phyloP scores from a whole-genome alignment of 306 rosid species.

The Oemleria cerasiformis region DNA sequence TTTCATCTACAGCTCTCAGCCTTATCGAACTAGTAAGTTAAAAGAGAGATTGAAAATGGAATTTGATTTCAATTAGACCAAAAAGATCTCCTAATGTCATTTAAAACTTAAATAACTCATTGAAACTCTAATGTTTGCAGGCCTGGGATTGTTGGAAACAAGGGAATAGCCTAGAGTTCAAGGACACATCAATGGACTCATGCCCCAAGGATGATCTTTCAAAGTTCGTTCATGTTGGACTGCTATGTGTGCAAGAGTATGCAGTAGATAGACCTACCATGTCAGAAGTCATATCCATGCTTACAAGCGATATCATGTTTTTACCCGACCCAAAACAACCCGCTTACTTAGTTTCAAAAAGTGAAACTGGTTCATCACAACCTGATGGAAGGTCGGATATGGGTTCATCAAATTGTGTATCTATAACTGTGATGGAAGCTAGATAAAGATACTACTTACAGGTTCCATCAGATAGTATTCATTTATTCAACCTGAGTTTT shows the following conservation, averaged over 20 bases:
- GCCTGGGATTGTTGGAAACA: constrained; percentile 27
- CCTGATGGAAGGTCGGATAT: constrained; percentile 8
- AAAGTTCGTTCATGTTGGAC: constrained; percentile 24
- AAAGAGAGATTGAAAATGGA: background rate
- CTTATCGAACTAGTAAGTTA: constrained; percentile 24
- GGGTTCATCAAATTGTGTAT: constrained; percentile 15
- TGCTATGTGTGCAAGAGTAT: constrained; percentile 30
- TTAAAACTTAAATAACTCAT: background rate
- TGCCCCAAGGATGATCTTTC: constrained; percentile 19
- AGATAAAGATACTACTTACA: constrained; percentile 13
- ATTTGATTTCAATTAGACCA: background rate
- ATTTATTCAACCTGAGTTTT: background rate
- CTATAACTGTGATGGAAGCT: constrained; percentile 27
- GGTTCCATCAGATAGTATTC: background rate
- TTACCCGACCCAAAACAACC: constrained; percentile 33
- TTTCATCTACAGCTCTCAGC: constrained; percentile 11
- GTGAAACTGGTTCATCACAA: constrained; percentile 23
- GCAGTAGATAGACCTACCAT: constrained; percentile 27
- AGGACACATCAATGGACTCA: constrained; percentile 19
- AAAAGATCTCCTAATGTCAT: background rate
- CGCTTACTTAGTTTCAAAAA: background rate
- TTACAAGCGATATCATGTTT: constrained; percentile 14
- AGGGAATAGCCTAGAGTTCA: constrained; percentile 10
- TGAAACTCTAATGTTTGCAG: constrained; percentile 13
- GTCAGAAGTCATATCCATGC: constrained; percentile 32